Base-by-base conservation (phyloP, 2,329 filamentous ascomycete species). In the Aureobasidium sp. region DNA sequence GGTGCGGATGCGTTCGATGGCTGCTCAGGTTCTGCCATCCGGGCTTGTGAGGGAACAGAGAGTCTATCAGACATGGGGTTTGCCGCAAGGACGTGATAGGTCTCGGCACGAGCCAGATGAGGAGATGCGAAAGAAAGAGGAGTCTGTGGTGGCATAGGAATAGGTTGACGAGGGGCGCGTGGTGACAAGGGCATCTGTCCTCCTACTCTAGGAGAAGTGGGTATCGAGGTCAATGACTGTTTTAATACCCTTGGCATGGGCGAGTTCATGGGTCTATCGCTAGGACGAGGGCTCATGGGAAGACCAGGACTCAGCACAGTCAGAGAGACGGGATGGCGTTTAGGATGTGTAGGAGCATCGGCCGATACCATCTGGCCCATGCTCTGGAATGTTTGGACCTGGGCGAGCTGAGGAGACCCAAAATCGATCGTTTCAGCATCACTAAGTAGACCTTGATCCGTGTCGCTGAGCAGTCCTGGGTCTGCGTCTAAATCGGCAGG, bases 61-160 rank as follows among this genome's bases (percentile, higher is more conserved):
- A 68, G 55, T 13, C 65, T 64, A 42, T 69, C 66, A 9, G 64
- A 65, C 25, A 68, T 61, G 6, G 63, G 59, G 49, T 47, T 50
- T 15, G 60, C 52, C 15, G 63, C 59, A 47, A 72, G 68, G 29
- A 69, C 66, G 30, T 72, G 68, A 61, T 72, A 71, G 30, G 68
- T 67, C 62, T 77, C 74, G 41, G 72, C 69, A 60, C 77, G 70
- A 47, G 72, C 69, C 57, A 74, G 71, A 64, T 74, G 75, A 61
- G 80, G 76, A n/a, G 81, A 81, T 34, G 81, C 79, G n/a, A 84
- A 83, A 21, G 84, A 81, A 59, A 86, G 79, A 11, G 87, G 83
- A 0, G 88, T 87, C 63, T 86, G 86, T 27, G 86, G 86, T 21
- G 88, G 87, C 37, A 91, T 75, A 3, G 88, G 88, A 49, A 90